A percentile compares a stretch with the other conserved stretches of the same genome.
phyloP scores from a whole-genome alignment of 768 basidiomycete species.

The Mycena galopus region DNA sequence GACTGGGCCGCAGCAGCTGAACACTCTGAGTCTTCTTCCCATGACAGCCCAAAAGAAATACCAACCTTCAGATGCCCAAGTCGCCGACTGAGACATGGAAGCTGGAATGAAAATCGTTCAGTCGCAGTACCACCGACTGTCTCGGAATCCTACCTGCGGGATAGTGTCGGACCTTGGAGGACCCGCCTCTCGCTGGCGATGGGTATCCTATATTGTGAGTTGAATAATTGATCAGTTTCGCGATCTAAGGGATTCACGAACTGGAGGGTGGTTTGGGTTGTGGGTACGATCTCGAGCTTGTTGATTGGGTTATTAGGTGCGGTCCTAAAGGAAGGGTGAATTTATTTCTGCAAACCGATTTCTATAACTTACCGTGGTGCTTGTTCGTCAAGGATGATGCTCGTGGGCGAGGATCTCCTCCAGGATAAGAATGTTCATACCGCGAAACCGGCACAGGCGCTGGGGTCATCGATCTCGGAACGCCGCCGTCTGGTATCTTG shows the following conservation, averaged over 20 bases:
- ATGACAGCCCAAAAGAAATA: neutral
- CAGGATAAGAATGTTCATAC: constrained; percentile 12
- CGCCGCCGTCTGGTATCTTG: constrained; percentile 11
- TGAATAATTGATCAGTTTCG: neutral
- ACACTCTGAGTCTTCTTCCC: neutral
- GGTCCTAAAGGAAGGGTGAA: neutral
- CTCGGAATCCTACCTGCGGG: constrained; percentile 14
- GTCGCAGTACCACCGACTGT: neutral
- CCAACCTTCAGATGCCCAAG: constrained; percentile 15
- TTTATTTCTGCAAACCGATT: neutral
- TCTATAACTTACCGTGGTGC: constrained; percentile 8
- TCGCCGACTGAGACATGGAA: constrained; percentile 14
- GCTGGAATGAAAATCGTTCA: neutral
- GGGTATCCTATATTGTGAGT: neutral
- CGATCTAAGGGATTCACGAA: neutral
- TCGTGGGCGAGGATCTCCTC: constrained; percentile 22
- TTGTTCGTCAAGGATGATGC: constrained; percentile 30
- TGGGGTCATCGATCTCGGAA: constrained; percentile 34
- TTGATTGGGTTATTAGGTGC: neutral
- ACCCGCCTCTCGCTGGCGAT: constrained; percentile 26
- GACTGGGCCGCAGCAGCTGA: constrained; percentile 5
- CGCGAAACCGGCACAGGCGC: constrained; percentile 28
- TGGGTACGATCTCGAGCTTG: neutral
- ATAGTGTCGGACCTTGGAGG: constrained; percentile 26
- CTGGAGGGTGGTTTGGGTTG: neutral